phyloP scores from a whole-genome alignment of 2,329 filamentous ascomycete species.

The Anisogramma anomala region DNA sequence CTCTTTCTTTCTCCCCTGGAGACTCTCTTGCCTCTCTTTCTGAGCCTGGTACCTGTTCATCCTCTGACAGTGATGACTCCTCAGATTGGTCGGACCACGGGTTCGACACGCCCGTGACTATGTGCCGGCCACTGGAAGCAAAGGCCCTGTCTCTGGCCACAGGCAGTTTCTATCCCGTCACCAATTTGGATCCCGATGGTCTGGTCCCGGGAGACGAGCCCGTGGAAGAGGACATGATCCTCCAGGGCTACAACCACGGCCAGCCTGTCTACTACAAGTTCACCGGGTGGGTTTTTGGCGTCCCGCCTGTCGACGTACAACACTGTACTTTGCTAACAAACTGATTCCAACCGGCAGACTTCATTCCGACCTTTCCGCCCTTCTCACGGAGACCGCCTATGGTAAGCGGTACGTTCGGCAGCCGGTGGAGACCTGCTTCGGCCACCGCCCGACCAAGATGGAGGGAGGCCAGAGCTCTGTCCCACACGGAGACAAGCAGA shows the following conservation, averaged over 20 bases:
- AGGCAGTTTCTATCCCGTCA: background rate
- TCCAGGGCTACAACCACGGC: background rate
- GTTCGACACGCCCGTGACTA: too few species aligned
- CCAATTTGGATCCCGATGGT: background rate
- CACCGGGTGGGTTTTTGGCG: background rate
- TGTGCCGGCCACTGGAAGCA: too few species aligned
- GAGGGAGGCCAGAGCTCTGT: too few species aligned
- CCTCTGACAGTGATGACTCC: too few species aligned
- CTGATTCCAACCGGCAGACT: background rate
- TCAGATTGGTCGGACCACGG: too few species aligned
- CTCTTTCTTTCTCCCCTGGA: too few species aligned
- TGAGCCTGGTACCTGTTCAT: too few species aligned
- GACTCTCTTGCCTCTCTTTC: too few species aligned
- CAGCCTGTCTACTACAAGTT: background rate
- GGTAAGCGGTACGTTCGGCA: background rate
- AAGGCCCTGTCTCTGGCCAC: background rate
- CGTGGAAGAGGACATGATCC: background rate
- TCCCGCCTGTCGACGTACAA: too few species aligned
- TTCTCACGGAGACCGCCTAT: background rate
- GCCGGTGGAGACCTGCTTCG: conserved; percentile 7
- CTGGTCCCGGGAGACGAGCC: background rate
- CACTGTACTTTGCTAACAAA: background rate
- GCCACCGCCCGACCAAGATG: too few species aligned
- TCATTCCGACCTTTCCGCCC: background rate
- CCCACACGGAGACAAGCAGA: too few species aligned